These are phyloP conservation scores for Mortierella sp. DNA, from an alignment of 371 early-diverging fungal species.

Conservation along the genomic window DNA sequence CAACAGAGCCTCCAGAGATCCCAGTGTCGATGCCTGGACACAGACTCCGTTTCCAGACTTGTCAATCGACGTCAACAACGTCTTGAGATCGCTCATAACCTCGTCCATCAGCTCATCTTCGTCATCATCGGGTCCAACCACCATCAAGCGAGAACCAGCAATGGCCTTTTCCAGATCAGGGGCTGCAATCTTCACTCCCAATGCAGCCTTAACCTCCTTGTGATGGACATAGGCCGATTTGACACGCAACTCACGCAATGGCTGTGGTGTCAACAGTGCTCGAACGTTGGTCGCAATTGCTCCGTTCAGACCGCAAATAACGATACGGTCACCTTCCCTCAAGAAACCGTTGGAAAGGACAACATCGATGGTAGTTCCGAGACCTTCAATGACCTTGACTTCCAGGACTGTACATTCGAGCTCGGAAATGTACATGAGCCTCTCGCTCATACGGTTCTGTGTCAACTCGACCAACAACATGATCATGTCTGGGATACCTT, in stretches of 20 bases:
- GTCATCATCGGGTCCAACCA: slow-evolving; percentile 95
- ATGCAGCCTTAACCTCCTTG: slow-evolving; percentile 97
- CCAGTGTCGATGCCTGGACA: slow-evolving; percentile 99
- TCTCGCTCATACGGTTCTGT: slow-evolving; percentile 95
- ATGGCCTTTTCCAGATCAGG: slow-evolving; percentile 98
- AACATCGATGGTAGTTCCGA: slow-evolving; percentile 99
- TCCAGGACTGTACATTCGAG: slow-evolving; percentile 99
- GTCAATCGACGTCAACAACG: slow-evolving; percentile 83
- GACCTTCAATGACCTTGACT: slow-evolving; percentile 99
- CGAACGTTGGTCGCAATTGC: slow-evolving; percentile 97
- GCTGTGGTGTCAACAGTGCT: slow-evolving; percentile 98
- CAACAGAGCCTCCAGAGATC: slow-evolving; percentile 99
- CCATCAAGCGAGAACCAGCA: slow-evolving; percentile 97
- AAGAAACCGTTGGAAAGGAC: slow-evolving; percentile 98
- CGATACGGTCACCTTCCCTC: slow-evolving; percentile 98
- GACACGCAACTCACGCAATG: slow-evolving; percentile 98
- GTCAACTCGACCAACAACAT: slow-evolving; percentile 94
- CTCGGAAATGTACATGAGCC: slow-evolving; percentile 96
- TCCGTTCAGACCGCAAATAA: slow-evolving; percentile 97
- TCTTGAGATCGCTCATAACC: slow-evolving; percentile 90
- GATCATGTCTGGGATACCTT: slow-evolving; percentile 99
- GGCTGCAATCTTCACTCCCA: slow-evolving; percentile 99
- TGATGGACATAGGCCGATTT: slow-evolving; percentile 97
- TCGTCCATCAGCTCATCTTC: slow-evolving; percentile 95
- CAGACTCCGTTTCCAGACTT: slow-evolving; percentile 96